Conservation (phyloP, 1,284 basidiomycete species). For the Polyporus tsugae region DNA sequence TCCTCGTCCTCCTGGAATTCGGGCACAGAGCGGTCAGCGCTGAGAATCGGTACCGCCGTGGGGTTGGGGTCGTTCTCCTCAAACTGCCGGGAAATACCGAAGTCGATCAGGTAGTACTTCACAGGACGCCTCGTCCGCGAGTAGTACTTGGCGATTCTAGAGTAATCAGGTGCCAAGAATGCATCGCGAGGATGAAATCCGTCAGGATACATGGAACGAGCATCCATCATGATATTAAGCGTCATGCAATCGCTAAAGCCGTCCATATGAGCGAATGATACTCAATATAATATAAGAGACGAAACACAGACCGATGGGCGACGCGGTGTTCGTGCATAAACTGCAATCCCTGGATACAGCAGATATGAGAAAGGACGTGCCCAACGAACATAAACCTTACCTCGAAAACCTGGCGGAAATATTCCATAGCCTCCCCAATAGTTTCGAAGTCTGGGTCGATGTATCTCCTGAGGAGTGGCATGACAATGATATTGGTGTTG, state of each 20-base stretch:
- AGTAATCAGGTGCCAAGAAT: conserved; percentile 35
- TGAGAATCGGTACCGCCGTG: conserved; percentile 27
- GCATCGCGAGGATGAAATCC: conserved; percentile 35
- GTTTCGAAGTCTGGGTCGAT: conserved; percentile 35
- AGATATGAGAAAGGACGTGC: conserved; percentile 32
- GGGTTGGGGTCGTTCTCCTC: conserved; percentile 19
- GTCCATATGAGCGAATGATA: background rate
- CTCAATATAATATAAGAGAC: too few relatives aligned
- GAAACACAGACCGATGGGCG: conserved; percentile 32
- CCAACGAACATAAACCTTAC: conserved; percentile 32
- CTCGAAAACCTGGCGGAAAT: conserved; percentile 41
- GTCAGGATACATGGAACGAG: conserved; percentile 38
- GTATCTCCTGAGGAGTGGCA: conserved; percentile 36
- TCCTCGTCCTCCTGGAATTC: conserved; percentile 28
- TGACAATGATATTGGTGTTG: conserved; percentile 35
- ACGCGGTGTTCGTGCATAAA: conserved; percentile 36
- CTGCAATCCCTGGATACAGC: conserved; percentile 31
- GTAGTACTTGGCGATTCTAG: conserved; percentile 34
- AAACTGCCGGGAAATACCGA: conserved; percentile 43
- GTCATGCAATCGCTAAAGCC: conserved; percentile 25
- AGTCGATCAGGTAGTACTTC: conserved; percentile 45
- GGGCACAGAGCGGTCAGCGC: conserved; percentile 32
- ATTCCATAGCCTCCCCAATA: conserved; percentile 40
- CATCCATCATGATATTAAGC: conserved; percentile 50
- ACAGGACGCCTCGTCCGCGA: conserved; percentile 39